A percentile compares a stretch with the other conserved stretches of the same genome.
These are phyloP conservation scores for Harringtonia lauricola DNA, from an alignment of 2,329 filamentous ascomycete genomes.

Conservation along the genomic window DNA sequence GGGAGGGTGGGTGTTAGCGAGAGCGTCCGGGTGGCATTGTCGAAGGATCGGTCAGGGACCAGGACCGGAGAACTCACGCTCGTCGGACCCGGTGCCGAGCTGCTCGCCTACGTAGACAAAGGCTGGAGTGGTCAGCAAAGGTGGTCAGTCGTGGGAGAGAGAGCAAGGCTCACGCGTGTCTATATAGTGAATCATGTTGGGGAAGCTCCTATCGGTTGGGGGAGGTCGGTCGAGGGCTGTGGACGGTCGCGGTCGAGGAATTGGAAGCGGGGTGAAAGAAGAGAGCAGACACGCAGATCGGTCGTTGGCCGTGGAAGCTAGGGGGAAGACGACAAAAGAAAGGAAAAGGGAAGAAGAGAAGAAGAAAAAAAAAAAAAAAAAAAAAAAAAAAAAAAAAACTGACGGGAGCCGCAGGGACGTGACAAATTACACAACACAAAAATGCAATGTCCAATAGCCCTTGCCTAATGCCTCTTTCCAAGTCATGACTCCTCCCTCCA, in stretches of 20 bases:
- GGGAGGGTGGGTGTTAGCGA: neutral
- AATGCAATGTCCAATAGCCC: too few relatives aligned
- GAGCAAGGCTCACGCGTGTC: constrained; percentile 14
- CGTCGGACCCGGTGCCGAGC: constrained; percentile 33
- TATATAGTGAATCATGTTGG: constrained; percentile 20
- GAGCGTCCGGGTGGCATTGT: neutral
- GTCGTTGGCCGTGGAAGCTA: too few relatives aligned
- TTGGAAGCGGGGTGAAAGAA: too few relatives aligned
- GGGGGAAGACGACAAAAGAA: neutral
- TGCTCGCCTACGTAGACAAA: constrained; percentile 29
- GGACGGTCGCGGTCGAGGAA: too few relatives aligned
- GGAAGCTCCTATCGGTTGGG: neutral
- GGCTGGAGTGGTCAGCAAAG: constrained; percentile 19
- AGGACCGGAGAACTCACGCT: constrained; percentile 25
- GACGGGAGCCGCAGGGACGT: neutral
- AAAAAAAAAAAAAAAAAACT: neutral
- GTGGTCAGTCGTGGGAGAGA: neutral
- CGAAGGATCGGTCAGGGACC: neutral
- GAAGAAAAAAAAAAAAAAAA: neutral
- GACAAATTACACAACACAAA: too few relatives aligned
- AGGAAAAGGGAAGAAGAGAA: neutral
- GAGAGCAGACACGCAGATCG: neutral
- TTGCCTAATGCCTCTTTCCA: too few relatives aligned
- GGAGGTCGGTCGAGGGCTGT: too few relatives aligned
- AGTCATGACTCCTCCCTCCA: too few relatives aligned